phyloP scores from a whole-genome alignment of 148 eudicot species.

The Rhododendron molle region DNA sequence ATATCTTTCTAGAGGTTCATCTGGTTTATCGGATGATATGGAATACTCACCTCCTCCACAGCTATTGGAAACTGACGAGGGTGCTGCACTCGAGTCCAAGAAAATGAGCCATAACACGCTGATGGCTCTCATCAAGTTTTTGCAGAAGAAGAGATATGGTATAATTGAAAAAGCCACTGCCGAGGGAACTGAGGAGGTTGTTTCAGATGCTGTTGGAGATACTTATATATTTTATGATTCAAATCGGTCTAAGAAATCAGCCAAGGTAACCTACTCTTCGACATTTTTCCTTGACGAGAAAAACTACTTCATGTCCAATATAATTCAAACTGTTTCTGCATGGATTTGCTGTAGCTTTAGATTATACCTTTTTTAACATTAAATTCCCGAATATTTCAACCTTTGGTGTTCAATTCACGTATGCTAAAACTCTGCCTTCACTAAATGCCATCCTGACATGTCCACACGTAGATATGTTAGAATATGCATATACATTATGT shows the following conservation, averaged over 20 bases:
- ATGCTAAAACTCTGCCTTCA: background rate
- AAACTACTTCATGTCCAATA: background rate
- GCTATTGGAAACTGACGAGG: constrained; percentile 50
- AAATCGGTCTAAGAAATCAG: constrained; percentile 50
- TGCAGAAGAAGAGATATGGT: constrained; percentile 81
- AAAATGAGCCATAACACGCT: constrained; percentile 90
- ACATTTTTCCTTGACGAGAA: background rate
- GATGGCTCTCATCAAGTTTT: constrained; percentile 86
- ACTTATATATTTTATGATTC: constrained; percentile 55
- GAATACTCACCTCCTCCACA: constrained; percentile 50
- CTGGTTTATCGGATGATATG: constrained; percentile 84
- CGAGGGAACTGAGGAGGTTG: constrained; percentile 94
- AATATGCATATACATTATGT: too few species aligned
- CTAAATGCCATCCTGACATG: background rate
- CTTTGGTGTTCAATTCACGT: background rate
- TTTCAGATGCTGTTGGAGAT: constrained; percentile 84
- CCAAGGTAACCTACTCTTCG: constrained; percentile 52
- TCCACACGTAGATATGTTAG: background rate
- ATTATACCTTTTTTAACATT: background rate
- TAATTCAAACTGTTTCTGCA: background rate
- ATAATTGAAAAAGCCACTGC: constrained; percentile 89
- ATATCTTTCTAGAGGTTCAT: constrained; percentile 69
- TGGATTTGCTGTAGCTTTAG: background rate
- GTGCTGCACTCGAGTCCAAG: constrained; percentile 68
- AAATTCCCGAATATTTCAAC: background rate